Base-by-base conservation (phyloP, 106 monocot species). In the Xerophyta viscosa region DNA sequence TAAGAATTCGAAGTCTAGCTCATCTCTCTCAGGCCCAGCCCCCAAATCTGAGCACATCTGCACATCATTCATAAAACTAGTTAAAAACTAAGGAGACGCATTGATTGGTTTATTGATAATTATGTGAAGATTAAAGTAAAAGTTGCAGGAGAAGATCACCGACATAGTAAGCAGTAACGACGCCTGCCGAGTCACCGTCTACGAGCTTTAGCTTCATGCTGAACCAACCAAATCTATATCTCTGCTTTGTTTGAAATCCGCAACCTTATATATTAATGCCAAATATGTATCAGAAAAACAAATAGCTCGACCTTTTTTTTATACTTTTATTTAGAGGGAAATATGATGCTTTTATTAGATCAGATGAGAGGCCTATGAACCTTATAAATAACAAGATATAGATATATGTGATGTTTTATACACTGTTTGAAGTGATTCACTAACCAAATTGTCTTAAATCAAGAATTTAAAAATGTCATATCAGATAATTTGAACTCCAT, bases 151-250 rank as follows among this genome's bases (percentile, higher is more conserved):
- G n/a, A n/a, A n/a, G n/a, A n/a, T n/a, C n/a, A n/a, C n/a, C n/a
- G 20, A 96, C 96, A 28, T 96, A 96, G 54, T 79, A 96, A 9
- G 96, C 96, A 8, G 96, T 96, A 24, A 96, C 96, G 3, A 96
- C 85, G 3, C 96, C 96, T 22, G 96, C 96, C 3, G 96, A 96
- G 68, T 96, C 96, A 22, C 89, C 89, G 7, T 81, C 88, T 25
- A 85, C 96, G n/a, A 96, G 81, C 71, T 82, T 89, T 59, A 96
- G 73, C 78, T 89, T 96, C 96, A 96, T 96, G 66, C 88, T 79
- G 79, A 89, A 96, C 96, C 96, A 96, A 10, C 96, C 96, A 48
- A 89, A 89, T 29, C 77, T 43, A 36, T 89, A 89, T 46, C 85
- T 27, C 36, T 96, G 69, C 31, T 67, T 71, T 0, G 96, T 96